phyloP scores from a whole-genome alignment of 2,329 filamentous ascomycete genomes.

The Trichophyton mentagrophytes region DNA sequence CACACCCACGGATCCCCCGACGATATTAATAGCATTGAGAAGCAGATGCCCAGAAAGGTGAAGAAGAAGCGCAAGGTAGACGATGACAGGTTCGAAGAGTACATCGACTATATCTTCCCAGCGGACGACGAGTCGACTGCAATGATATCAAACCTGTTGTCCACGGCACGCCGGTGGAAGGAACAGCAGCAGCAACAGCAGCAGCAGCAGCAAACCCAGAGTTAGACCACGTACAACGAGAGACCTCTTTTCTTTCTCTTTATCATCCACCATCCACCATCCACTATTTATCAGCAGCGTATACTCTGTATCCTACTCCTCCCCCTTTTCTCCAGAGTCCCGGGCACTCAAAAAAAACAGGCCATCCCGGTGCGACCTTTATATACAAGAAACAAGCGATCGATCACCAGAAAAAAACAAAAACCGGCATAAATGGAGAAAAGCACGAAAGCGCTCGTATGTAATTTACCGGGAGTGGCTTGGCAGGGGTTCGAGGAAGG shows the following conservation, averaged over 20 bases:
- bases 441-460: neutral
- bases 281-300: neutral
- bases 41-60: constrained; percentile 83
- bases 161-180: constrained; percentile 83
- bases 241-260: neutral
- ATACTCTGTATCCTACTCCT: neutral
- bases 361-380: neutral
- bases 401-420: neutral
- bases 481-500: neutral
- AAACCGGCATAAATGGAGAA: neutral
- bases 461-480: constrained; percentile 3
- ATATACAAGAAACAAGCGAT: neutral
- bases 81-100: constrained; percentile 91
- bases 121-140: constrained; percentile 80
- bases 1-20: constrained; percentile 62
- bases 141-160: constrained; percentile 70
- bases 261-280: neutral
- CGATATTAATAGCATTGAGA: constrained; percentile 71
- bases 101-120: constrained; percentile 93
- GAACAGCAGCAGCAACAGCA: constrained; percentile 38
- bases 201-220: constrained; percentile 8
- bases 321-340: neutral
- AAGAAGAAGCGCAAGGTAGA: constrained; percentile 88
- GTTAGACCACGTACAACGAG: neutral
- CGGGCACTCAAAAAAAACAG: neutral